Percentiles rank a stretch among this genome's conserved stretches.
Evolutionary conservation across 2,329 filamentous ascomycete genomes (phyloP).

Genomic region (Mariannaea sp.): DNA sequence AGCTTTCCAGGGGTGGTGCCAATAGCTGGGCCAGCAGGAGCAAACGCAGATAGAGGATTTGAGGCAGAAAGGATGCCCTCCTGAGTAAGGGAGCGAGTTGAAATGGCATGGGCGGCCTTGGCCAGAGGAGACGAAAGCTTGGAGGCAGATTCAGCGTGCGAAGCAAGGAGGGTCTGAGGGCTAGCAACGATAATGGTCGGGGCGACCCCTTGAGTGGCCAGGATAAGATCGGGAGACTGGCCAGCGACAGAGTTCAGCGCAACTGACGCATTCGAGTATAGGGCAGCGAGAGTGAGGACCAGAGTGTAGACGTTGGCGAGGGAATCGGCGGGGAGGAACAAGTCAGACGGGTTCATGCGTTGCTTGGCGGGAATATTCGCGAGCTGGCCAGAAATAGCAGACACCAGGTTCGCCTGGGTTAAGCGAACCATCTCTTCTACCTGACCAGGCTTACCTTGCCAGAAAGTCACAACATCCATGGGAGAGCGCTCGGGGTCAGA

Average conservation of each 20-base stretch:
- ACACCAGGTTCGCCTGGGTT: conserved; percentile 80
- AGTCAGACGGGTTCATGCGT: conserved; percentile 73
- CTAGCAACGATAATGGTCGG: conserved; percentile 85
- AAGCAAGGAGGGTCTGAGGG: conserved; percentile 70
- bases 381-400: conserved; percentile 80
- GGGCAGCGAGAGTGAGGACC: conserved; percentile 76
- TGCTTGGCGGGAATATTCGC: conserved; percentile 76
- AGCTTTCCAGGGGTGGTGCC: conserved; percentile 72
- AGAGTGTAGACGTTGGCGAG: conserved; percentile 81
- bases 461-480: conserved; percentile 68
- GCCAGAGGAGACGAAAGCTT: conserved; percentile 67
- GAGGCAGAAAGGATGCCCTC: conserved; percentile 73
- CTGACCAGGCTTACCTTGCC: conserved; percentile 58
- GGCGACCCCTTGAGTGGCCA: conserved; percentile 74
- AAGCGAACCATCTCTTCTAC: conserved; percentile 78
- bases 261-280: conserved; percentile 83
- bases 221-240: conserved; percentile 68
- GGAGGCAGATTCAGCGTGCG: conserved; percentile 65
- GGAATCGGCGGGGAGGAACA: conserved; percentile 84
- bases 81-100: conserved; percentile 69
- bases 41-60: conserved; percentile 53
- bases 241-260: conserved; percentile 89
- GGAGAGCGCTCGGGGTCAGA: conserved; percentile 59
- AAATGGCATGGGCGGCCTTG: conserved; percentile 71
- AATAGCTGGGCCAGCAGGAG: conserved; percentile 62